These are phyloP conservation scores for Leccinum pachyderme DNA, from an alignment of 1,284 basidiomycete genomes.

Conservation along the genomic window DNA sequence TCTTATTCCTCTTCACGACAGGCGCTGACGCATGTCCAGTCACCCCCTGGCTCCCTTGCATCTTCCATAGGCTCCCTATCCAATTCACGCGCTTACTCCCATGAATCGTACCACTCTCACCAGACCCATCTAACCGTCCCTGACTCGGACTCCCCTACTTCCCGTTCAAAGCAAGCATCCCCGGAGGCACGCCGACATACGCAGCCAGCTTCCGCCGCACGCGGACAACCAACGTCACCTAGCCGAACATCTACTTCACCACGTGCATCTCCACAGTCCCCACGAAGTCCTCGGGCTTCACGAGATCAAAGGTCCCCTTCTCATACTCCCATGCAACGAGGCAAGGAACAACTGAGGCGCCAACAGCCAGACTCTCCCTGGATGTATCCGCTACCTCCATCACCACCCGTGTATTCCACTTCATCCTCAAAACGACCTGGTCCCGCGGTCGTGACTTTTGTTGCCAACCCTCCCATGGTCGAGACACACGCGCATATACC, in stretches of 20 bases:
- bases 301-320: slow-evolving; percentile 17
- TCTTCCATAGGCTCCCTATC: slow-evolving; percentile 35
- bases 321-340: slow-evolving; percentile 16
- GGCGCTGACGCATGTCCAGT: slow-evolving; percentile 21
- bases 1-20: slow-evolving; percentile 15
- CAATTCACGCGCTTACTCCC: slow-evolving; percentile 24
- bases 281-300: slow-evolving; percentile 18
- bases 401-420: slow-evolving; percentile 24
- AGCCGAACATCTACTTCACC: slow-evolving; percentile 2
- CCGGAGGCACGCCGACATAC: slow-evolving; percentile 9
- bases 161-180: slow-evolving; percentile 1
- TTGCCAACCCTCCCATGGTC: slow-evolving; percentile 15
- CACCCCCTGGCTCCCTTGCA: slow-evolving; percentile 25
- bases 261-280: slow-evolving; percentile 11
- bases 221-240: slow-evolving; percentile 6
- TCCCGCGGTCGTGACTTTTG: slow-evolving; percentile 22
- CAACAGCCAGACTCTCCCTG: slow-evolving; percentile 27
- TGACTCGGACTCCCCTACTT: slow-evolving; percentile 15
- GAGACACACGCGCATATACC: slow-evolving; percentile 12
- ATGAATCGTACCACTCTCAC: slow-evolving; percentile 21
- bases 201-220: slow-evolving; percentile 13
- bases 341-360: slow-evolving; percentile 12
- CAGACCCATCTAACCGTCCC: slow-evolving; percentile 22
- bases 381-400: slow-evolving; percentile 29
- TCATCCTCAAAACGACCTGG: slow-evolving; percentile 21